Evolutionary conservation across 345 rosid genomes (phyloP), one percentile per base, ranked within the genome.

Genomic region (Rubroshorea leprosula): DNA sequence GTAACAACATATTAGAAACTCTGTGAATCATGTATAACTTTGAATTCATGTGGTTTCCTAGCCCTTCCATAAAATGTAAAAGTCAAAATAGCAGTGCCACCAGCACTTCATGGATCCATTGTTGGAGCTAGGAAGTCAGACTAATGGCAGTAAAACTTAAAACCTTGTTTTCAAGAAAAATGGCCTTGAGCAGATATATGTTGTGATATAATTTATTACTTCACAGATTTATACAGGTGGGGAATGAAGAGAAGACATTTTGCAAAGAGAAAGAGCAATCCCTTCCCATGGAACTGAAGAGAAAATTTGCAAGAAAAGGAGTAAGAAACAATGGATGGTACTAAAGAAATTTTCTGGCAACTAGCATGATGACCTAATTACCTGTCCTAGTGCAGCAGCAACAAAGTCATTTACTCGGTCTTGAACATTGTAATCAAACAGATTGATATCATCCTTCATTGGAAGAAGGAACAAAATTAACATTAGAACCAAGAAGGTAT

Each of bases 391-490:
- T 58, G 99, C 99, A 68, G 97, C 99, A 63, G 90, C 78, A 27
- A 93, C 97, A 65, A 93, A 93, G 70, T 74, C 92, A 68, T 87
- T 74, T 58, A 93, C 99, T 72, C 97, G 83, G 3, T 89, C 96
- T 78, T 76, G 79, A 61, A 89, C 99, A 73, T 93, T 93, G 84
- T 89, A 93, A 82, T 93, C 99, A 70, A 87, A 93, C 54, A 89
- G 66, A 69, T 74, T 50, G 23, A 77, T 74, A 54, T 89, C 73
- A 74, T 93, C 99, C 99, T 93, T 72, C 80, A 78, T 41, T 0
- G 31, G 56, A 66, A 61, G 57, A 74, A 46, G 54, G 58, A 63
- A 31, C 16, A 68, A 48, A 22, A 65, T 75, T 69, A 75, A 47
- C 55, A 56, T 23, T n/a, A 49, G 54, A 57, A 20, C 27, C 60